Evolutionary conservation across 169 alveolate genomes (phyloP), one percentile per base, ranked within the genome.

Genomic region (Plasmodium knowlesi): DNA sequence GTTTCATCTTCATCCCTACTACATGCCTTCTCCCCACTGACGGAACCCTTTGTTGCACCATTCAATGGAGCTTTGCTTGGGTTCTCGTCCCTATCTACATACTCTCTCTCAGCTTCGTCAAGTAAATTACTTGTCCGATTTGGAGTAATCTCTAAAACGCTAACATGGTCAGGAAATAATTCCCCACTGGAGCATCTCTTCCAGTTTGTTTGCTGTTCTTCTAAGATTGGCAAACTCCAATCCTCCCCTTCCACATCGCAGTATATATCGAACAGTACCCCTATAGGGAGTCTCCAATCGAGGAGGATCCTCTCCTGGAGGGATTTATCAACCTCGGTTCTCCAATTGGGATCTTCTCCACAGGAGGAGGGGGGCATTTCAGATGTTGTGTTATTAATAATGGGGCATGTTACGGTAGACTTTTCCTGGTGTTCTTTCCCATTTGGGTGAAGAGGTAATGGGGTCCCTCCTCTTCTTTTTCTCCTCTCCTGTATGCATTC

Each of bases 261-360:
- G 72, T 89, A 89, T 22, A 70, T 89, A 46, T 89, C 94, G 50
- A 89, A 89, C 1, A 89, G 57, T 3, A 89, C 94, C 14, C 94
- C 94, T 8, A 89, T 89, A 8, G 94, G 94, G 5, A 89, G 37
- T 70, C 94, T 79, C 94, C 94, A 89, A 25, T 89, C 94, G 10
- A 89, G 90, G 16, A 89, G 50, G 5, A 89, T 80, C 32, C 50
- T 80, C 12, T 89, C 94, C 22, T 57, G 39, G 16, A 9, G 67
- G 22, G 67, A 25, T 22, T 46, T 9, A 6, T 46, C 86, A 22
- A 10, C 9, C 30, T 41, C 16, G 43, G 30, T 6, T 10, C 67
- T 39, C 25, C 10, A 14, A 25, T 46, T 41, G 39, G 43, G 22
- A 8, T 32, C 5, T 80, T 46, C 37, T 25, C 19, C 25, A 41